Conservation (phyloP, 331 rosid species). For the Pyrus hybrid region DNA sequence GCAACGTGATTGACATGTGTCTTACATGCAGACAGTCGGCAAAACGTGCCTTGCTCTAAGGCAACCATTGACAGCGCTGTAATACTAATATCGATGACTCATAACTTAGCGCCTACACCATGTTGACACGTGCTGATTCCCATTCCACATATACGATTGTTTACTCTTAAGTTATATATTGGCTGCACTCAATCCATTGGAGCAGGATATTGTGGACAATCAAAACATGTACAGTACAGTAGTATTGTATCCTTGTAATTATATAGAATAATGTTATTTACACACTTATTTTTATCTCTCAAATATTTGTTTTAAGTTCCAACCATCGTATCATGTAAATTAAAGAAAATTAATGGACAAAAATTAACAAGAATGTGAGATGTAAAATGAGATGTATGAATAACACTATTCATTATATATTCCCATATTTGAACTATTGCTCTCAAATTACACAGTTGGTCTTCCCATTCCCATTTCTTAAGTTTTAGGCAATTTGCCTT, state of each 20-base stretch:
- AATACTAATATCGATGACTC: background rate
- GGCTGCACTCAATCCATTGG: background rate
- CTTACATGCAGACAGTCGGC: background rate
- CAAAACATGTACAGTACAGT: background rate
- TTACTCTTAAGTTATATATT: background rate
- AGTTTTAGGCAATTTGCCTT: too few species aligned
- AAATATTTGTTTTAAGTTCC: fast-evolving
- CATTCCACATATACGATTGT: background rate
- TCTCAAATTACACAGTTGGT: too few species aligned
- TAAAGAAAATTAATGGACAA: too few species aligned
- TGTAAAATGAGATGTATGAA: too few species aligned
- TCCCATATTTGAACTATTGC: too few species aligned
- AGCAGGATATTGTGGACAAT: background rate
- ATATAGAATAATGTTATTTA: fast-evolving
- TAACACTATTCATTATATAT: too few species aligned
- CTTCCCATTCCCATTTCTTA: too few species aligned
- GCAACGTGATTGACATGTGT: background rate
- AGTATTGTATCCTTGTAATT: background rate
- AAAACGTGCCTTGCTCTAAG: conserved; percentile 9
- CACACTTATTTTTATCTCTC: fast-evolving
- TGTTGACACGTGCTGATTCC: background rate
- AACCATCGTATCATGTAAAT: fast-evolving
- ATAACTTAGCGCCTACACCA: background rate
- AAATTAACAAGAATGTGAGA: too few species aligned
- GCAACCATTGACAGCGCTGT: background rate